A percentile compares a stretch with the other conserved stretches of the same genome.
Evolutionary conservation across 345 rosid species (phyloP).

Genomic region (Cardamine resedifolia): DNA sequence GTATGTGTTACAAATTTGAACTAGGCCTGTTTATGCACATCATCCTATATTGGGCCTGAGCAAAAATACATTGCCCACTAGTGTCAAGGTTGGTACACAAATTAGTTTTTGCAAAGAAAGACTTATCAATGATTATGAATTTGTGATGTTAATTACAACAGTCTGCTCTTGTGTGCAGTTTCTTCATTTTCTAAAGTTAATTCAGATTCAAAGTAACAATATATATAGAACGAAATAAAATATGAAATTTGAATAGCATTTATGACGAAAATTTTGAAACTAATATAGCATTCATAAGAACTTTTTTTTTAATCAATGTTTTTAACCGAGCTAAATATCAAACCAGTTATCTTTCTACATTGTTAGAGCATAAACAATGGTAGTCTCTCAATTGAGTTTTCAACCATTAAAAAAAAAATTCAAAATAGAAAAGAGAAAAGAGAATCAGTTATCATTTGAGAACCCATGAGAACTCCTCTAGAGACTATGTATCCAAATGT

Average conservation of each 20-base stretch:
- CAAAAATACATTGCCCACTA: neutral
- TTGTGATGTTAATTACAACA: neutral
- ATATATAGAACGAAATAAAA: neutral
- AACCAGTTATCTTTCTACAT: neutral
- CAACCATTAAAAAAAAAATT: no score
- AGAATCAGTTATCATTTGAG: no score
- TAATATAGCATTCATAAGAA: neutral
- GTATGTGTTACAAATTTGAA: neutral
- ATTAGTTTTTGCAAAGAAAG: neutral
- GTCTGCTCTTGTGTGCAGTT: neutral
- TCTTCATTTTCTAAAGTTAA: neutral
- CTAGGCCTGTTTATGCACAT: slow-evolving; percentile 4
- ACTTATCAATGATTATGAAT: neutral
- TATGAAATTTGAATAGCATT: neutral
- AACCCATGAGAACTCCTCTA: no score
- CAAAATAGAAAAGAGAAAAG: no score
- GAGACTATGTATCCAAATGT: no score
- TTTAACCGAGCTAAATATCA: neutral
- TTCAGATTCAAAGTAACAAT: neutral
- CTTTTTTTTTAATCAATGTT: neutral
- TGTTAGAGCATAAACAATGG: no score
- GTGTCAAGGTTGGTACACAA: neutral
- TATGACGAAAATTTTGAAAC: neutral
- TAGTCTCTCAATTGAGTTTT: no score
- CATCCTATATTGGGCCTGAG: slow-evolving; percentile 8